phyloP scores from a whole-genome alignment of 1,139 yeast genomes.

The Geotrichum armillariae region DNA sequence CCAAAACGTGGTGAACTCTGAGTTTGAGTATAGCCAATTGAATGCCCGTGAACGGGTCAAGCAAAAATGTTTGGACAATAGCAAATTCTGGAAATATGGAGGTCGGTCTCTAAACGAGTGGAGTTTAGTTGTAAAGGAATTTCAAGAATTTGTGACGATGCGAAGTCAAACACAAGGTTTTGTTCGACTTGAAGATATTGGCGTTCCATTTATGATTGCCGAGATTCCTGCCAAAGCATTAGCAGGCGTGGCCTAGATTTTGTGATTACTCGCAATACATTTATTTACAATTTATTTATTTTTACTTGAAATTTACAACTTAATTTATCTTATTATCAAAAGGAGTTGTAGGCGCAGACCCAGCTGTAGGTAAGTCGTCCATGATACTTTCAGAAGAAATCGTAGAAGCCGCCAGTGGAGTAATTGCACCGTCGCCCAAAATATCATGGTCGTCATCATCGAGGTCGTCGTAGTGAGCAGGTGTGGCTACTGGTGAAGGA shows the following conservation, averaged over 20 bases:
- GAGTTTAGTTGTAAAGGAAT: constrained; percentile 56
- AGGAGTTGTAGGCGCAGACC: constrained; percentile 3
- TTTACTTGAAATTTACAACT: neutral
- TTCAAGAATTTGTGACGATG: constrained; percentile 52
- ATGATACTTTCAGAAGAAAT: neutral
- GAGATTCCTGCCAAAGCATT: constrained; percentile 36
- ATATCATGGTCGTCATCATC: neutral
- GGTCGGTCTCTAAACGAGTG: constrained; percentile 72
- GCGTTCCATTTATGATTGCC: constrained; percentile 47
- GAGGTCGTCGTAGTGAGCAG: neutral
- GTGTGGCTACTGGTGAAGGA: constrained; percentile 10
- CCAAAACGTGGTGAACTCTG: constrained; percentile 17
- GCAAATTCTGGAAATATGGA: constrained; percentile 44
- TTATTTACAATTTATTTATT: neutral
- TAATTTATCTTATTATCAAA: neutral
- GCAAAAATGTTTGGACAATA: constrained; percentile 25
- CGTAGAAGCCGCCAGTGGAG: neutral
- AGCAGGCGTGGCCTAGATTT: constrained; percentile 2
- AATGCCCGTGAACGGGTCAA: neutral
- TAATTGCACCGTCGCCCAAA: neutral
- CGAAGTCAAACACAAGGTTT: constrained; percentile 33
- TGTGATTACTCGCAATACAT: neutral
- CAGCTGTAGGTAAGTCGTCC: constrained; percentile 3
- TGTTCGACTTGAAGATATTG: constrained; percentile 35
- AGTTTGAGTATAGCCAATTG: constrained; percentile 14